Base-by-base conservation (phyloP, 1,139 yeast genomes). In the Meyerozyma smithsonii region DNA sequence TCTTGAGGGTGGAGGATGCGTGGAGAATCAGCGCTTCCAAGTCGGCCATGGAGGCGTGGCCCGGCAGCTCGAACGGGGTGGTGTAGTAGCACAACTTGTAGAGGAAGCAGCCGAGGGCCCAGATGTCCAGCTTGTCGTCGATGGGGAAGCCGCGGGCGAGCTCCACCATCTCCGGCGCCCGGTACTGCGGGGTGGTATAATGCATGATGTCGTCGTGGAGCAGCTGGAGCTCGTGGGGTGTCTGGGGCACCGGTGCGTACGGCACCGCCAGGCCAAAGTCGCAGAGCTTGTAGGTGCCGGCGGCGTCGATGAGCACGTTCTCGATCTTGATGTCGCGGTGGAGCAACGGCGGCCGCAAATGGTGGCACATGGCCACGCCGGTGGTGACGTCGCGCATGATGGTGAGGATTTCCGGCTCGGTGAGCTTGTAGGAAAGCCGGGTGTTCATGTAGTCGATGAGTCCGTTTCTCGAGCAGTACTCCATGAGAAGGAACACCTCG, bases 131-230 rank as follows among this genome's bases (percentile, higher is more conserved):
- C 59, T 92, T 92, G 56, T 92, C 97, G 61, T 90, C 95, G 45
- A 92, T 85, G 3, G 97, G 95, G 44, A 84, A 74, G 4, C 94
- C 87, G 46, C 84, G 74, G 47, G 84, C 78, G 35, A 92, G 71
- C 61, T 92, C 97, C 40, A 94, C 76, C 98, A 92, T 92, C 61
- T 92, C 98, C 0, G 98, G 98, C 1, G 96, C 75, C 49, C 98
- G 72, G 61, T 92, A 92, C 60, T 92, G 98, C n/a, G 97, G 96
- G 2, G 98, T 92, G 0, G 98, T 92, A 59, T 92, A 94, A 46
- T 83, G 82, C 69, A 86, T 79, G 42, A 92, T 78, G 55, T 92
- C 97, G 49, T 86, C 87, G 47, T 85, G 86, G 36, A 90, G 62
- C 12, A 74, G 64, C 39, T 81, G 81, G 50, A 82, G 70, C 53